Percentiles rank a stretch among this genome's conserved stretches.
Evolutionary conservation across 1,284 basidiomycete species (phyloP).

Genomic region (Malassezia brasiliensis): DNA sequence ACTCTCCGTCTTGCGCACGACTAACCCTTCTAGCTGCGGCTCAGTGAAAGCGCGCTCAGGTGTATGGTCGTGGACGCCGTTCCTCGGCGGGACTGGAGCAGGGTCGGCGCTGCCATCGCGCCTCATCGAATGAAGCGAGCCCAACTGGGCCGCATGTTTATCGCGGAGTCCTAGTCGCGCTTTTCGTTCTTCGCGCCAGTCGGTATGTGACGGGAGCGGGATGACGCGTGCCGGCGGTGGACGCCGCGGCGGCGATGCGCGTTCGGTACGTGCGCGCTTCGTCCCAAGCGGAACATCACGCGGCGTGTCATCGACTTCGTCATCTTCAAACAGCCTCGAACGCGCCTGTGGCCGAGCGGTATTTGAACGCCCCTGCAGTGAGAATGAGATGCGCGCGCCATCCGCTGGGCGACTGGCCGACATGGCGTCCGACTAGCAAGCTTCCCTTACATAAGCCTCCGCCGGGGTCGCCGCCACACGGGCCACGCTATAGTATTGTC

Average conservation of each 20-base stretch:
- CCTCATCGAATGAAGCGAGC: slow-evolving; percentile 24
- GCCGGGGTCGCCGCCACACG: background rate
- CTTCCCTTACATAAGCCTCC: background rate
- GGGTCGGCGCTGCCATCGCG: background rate
- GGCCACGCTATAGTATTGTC: background rate
- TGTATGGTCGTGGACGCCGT: background rate
- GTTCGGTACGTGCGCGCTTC: slow-evolving; percentile 4
- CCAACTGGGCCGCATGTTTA: slow-evolving; percentile 18
- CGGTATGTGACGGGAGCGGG: slow-evolving; percentile 22
- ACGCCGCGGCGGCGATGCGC: background rate
- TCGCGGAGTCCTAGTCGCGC: slow-evolving; percentile 25
- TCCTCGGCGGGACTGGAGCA: background rate
- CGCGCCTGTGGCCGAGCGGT: background rate
- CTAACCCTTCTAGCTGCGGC: slow-evolving; percentile 28
- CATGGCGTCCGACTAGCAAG: background rate
- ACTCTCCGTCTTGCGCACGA: slow-evolving; percentile 12
- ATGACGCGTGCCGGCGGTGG: slow-evolving; percentile 16
- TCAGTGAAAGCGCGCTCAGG: slow-evolving; percentile 12
- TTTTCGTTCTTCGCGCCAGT: slow-evolving; percentile 40
- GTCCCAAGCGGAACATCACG: background rate
- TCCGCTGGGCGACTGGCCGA: background rate
- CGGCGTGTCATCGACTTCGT: background rate
- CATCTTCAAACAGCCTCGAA: background rate
- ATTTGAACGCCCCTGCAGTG: background rate
- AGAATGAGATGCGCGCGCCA: background rate